Conservation (phyloP, 2,329 filamentous ascomycete genomes). For the Tolypocladium nubicola region DNA sequence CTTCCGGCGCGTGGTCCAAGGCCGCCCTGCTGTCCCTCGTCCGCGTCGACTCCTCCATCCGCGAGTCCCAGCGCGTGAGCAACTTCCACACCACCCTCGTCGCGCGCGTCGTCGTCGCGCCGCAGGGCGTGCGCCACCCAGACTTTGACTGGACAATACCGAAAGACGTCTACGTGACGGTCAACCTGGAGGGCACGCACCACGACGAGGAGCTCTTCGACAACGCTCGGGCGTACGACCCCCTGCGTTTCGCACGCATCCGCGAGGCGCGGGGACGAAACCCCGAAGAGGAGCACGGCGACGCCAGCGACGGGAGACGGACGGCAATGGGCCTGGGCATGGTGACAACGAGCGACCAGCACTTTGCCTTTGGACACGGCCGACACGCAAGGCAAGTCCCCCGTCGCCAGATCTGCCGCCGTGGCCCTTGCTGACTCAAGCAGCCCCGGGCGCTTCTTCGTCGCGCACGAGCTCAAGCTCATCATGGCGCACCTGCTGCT, state of each 20-base stretch:
- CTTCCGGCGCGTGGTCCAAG: slow-evolving; percentile 34
- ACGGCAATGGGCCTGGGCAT: slow-evolving; percentile 32
- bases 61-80: slow-evolving; percentile 40
- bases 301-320: slow-evolving; percentile 18
- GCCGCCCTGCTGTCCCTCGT: slow-evolving; percentile 28
- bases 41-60: slow-evolving; percentile 39
- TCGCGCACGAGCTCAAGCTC: slow-evolving; percentile 45
- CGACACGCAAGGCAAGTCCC: slow-evolving; percentile 34
- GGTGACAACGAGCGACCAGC: slow-evolving; percentile 39
- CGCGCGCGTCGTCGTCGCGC: slow-evolving; percentile 32
- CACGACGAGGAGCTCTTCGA: slow-evolving; percentile 34
- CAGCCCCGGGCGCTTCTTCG: slow-evolving; percentile 45
- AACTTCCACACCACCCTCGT: slow-evolving; percentile 35
- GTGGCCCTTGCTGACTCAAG: background rate
- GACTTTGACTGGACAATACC: slow-evolving; percentile 23
- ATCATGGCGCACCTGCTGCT: slow-evolving; percentile 37
- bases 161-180: slow-evolving; percentile 28
- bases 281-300: slow-evolving; percentile 14
- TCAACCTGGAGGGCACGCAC: slow-evolving; percentile 33
- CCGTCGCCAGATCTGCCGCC: background rate
- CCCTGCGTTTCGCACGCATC: slow-evolving; percentile 35
- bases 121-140: slow-evolving; percentile 30
- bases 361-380: slow-evolving; percentile 47
- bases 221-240: slow-evolving; percentile 32
- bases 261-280: slow-evolving; percentile 26